Evolutionary conservation across 2,329 filamentous ascomycete species (phyloP).

Genomic region (Arthrobotrys pseudoclavata): DNA sequence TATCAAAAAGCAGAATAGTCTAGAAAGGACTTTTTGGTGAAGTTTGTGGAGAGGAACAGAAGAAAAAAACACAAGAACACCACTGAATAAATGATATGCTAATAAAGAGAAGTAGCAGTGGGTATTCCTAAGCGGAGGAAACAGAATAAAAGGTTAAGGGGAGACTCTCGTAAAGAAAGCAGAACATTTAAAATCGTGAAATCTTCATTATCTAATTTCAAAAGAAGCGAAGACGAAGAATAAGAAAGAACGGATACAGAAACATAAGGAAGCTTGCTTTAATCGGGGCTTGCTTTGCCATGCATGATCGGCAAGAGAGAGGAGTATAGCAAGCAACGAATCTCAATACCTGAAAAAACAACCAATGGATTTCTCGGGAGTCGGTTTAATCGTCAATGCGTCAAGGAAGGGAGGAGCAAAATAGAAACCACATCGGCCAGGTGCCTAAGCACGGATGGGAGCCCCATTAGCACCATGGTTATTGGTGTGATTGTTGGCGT

Average conservation of each 20-base stretch:
- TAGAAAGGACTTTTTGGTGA: slow-evolving; percentile 54
- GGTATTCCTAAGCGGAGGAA: slow-evolving; percentile 56
- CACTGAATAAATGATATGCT: slow-evolving; percentile 57
- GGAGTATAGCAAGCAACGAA: slow-evolving; percentile 31
- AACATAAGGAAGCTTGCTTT: slow-evolving; percentile 49
- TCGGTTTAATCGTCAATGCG: slow-evolving; percentile 26
- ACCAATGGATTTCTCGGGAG: slow-evolving; percentile 12
- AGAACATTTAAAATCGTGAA: slow-evolving; percentile 45
- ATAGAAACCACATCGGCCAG: not conserved
- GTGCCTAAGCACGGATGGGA: slow-evolving; percentile 37
- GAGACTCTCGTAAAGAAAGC: slow-evolving; percentile 33
- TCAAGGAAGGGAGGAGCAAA: slow-evolving; percentile 13
- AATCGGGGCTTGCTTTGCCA: slow-evolving; percentile 39
- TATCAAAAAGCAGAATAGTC: slow-evolving; percentile 48
- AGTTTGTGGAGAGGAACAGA: slow-evolving; percentile 35
- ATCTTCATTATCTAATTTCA: slow-evolving; percentile 60
- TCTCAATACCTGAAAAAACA: slow-evolving; percentile 21
- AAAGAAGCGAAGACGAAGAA: slow-evolving; percentile 33
- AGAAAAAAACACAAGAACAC: slow-evolving; percentile 42
- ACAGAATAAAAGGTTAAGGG: slow-evolving; percentile 42
- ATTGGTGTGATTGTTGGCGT: slow-evolving; percentile 70
- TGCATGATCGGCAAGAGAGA: slow-evolving; percentile 44
- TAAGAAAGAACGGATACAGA: slow-evolving; percentile 48
- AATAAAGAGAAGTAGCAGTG: slow-evolving; percentile 48
- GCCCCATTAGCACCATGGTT: slow-evolving; percentile 49